Evolutionary conservation across 306 rosid genomes (phyloP).

Genomic region (Hylodesmum podocarpum): DNA sequence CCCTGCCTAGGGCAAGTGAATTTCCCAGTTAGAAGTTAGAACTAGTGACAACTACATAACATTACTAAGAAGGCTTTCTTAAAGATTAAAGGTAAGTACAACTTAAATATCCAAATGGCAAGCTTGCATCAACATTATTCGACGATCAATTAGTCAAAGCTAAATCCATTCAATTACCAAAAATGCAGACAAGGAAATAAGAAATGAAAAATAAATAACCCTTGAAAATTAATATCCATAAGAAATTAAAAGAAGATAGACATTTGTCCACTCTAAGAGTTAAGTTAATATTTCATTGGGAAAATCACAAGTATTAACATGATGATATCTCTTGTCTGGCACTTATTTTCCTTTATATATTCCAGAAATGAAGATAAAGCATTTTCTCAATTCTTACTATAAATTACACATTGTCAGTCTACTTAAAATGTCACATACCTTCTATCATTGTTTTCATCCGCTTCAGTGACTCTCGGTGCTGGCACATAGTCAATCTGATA

Average conservation of each 20-base stretch:
- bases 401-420: conserved; percentile 18
- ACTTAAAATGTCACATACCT: conserved; percentile 45
- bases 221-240: not conserved
- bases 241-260: conserved; percentile 9
- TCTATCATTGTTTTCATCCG: conserved; percentile 81
- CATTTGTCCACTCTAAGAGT: not conserved
- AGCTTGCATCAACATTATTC: not conserved
- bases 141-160: not conserved
- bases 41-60: conserved; percentile 6
- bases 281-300: not conserved
- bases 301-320: not conserved
- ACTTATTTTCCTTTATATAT: conserved; percentile 1
- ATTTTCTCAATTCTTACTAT: conserved; percentile 10
- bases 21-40: not conserved
- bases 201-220: conserved; percentile 10
- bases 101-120: not conserved
- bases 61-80: conserved; percentile 4
- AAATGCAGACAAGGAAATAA: not conserved
- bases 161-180: conserved; percentile 13
- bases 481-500: conserved; percentile 89
- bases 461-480: conserved; percentile 90
- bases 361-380: not conserved
- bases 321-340: not conserved
- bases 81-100: conserved; percentile 2
- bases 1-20: not conserved